These are phyloP conservation scores for Rostrohypoxylon terebratum DNA, from an alignment of 495 filamentous ascomycete genomes.

Conservation along the genomic window DNA sequence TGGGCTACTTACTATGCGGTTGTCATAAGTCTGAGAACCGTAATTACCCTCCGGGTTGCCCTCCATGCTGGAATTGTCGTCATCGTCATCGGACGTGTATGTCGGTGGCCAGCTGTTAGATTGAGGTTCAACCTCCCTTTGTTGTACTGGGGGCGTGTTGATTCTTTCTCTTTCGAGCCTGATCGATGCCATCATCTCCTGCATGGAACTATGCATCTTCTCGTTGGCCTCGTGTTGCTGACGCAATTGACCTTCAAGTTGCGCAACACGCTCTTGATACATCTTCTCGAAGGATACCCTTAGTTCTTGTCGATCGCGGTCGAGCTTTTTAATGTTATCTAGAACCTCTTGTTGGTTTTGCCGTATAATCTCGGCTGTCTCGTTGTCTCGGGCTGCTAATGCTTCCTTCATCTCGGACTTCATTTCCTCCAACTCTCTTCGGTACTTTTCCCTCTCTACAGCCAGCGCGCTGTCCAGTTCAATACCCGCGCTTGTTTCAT, in stretches of 20 bases:
- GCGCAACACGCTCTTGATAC: neutral
- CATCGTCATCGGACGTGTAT: neutral
- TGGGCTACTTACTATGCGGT: neutral
- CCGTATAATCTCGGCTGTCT: neutral
- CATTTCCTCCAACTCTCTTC: neutral
- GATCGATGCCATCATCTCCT: neutral
- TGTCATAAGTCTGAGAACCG: too few relatives aligned
- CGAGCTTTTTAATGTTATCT: neutral
- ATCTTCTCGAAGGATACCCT: neutral
- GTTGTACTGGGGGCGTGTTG: neutral
- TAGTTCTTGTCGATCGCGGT: neutral
- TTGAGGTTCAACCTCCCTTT: neutral
- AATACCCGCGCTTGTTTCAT: constrained; percentile 48
- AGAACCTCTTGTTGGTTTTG: neutral
- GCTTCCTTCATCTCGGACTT: neutral
- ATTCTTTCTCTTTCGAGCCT: neutral
- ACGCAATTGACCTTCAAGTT: neutral
- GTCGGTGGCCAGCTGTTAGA: neutral
- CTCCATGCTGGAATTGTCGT: too few relatives aligned
- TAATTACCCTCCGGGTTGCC: too few relatives aligned
- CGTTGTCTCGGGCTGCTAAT: neutral
- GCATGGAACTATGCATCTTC: neutral
- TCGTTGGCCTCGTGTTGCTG: neutral
- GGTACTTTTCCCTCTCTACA: neutral
- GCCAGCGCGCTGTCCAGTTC: neutral